Evolutionary conservation across 305 asterid species (phyloP), one percentile per base, ranked within the genome.

Genomic region (Rubia tinctorum): DNA sequence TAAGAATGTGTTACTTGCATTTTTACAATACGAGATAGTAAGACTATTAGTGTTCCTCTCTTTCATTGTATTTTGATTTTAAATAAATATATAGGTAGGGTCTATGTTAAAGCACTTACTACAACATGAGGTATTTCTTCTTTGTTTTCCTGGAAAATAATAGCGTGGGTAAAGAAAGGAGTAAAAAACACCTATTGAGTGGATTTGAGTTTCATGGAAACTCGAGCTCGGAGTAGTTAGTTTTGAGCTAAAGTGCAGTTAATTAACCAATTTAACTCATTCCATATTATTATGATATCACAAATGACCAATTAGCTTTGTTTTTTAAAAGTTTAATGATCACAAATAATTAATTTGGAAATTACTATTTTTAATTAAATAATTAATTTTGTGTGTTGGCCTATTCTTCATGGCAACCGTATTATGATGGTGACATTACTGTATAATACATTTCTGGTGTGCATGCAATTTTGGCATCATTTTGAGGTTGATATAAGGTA

Each of bases 391-490:
- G 60, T 18, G 9, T 30, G 23, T n/a, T 73, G 37, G 34, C 51
- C 34, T 58, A 34, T 37, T 59, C 22, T 58, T 34, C 15, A 17
- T 22, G 72, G 59, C 18, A 55, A 20, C 53, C 7, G 60, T 62
- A 61, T 39, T 9, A 5, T 62, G 70, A 43, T 23, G 61, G 17
- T 9, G 65, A 59, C 65, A 59, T 20, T 60, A 58, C 59, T 40
- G 18, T 44, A 6, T 6, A 2, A 18, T 39, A 43, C 65, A 78
- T 69, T 73, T 51, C 30, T 15, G 60, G 75, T 63, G 77, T 63
- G 47, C 8, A 30, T 8, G n/a, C 39, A 61, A 5, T 13, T 23
- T 69, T 78, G 82, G 77, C 73, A 58, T 40, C 56, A 69, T 43
- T 74, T 70, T 45, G 72, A 23, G 67, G 69, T 15, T 30, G 37